Evolutionary conservation across 140 eudicot species (phyloP).

Genomic region (Artemisia princeps): DNA sequence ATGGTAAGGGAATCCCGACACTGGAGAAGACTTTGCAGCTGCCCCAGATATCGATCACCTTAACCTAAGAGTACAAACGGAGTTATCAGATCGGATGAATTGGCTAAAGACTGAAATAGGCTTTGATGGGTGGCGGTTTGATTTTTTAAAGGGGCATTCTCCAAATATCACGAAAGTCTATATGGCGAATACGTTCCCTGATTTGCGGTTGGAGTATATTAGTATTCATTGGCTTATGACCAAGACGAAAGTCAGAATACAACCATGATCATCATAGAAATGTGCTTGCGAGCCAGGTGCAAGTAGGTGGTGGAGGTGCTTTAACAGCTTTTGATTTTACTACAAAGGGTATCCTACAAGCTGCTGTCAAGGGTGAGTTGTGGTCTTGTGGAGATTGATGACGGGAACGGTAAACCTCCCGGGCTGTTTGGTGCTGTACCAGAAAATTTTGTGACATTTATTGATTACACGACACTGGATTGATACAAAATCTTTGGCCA

Average conservation of each 20-base stretch:
- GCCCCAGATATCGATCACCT: conserved; percentile 73
- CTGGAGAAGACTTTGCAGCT: conserved; percentile 39
- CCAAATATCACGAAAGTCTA: conserved; percentile 45
- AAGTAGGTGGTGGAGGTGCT: conserved; percentile 46
- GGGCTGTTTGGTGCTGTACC: conserved; percentile 63
- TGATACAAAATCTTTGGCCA: conserved; percentile 57
- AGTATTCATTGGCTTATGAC: conserved; percentile 37
- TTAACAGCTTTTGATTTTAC: conserved; percentile 66
- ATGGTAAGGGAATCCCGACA: conserved; percentile 61
- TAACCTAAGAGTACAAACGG: conserved; percentile 58
- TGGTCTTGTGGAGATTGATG: conserved; percentile 52
- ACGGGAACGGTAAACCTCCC: conserved; percentile 53
- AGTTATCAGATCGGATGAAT: conserved; percentile 73
- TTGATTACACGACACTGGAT: conserved; percentile 76
- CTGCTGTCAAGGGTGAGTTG: conserved; percentile 64
- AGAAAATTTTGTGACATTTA: conserved; percentile 50
- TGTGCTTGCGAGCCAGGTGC: conserved; percentile 49
- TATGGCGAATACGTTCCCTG: conserved; percentile 49
- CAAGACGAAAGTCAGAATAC: conserved; percentile 43
- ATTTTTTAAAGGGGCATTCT: conserved; percentile 55
- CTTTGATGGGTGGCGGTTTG: conserved; percentile 73
- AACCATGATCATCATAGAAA: conserved; percentile 58
- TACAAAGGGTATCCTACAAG: conserved; percentile 63
- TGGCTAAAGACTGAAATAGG: conserved; percentile 70
- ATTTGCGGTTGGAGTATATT: conserved; percentile 62